Base-by-base conservation (phyloP, 805 yeast genomes). In the Hanseniaspora jakobsenii region DNA sequence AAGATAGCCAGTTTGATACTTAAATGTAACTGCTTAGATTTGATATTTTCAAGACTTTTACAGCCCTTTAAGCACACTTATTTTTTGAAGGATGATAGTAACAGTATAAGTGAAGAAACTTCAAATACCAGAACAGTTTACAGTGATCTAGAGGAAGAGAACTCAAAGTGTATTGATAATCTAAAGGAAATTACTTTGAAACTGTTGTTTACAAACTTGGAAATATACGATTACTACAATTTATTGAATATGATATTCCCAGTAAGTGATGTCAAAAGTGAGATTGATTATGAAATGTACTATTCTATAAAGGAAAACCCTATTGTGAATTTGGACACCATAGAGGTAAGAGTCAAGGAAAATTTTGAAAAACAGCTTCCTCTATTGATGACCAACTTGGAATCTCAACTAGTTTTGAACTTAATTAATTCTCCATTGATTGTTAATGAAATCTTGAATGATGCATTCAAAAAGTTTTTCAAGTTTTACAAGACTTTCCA, bases 221-320 rank as follows among this genome's bases (percentile, higher is more conserved):
- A 73, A 0, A 58, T 81, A 26, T 65, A 64, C n/a, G 73, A 78
- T 45, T 75, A 72, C 51, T 74, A 68, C 55, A 81, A 78, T 54
- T 59, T 81, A 39, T 65, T 79, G 47, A 77, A 78, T 53, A 76
- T 81, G 80, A 77, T 81, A n/a, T 77, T 73, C 58, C 79, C 81
- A 12, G 59, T 78, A 16, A 68, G 63, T 18, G 64, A 66, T 26
- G 64, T 68, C 7, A 60, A 65, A 50, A 68, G 66, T 42, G 81
- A 75, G 42, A 75, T 76, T 22, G 71, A 80, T 43, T 74, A 73
- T 24, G 69, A 74, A 18, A 67, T 80, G 55, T 82, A 81, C 57
- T 65, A 74, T 47, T 80, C 87, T 1, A 69, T 79, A 14, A 60
- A 62, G 2, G 86, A 80, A 51, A 79, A 79, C 55, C 71, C 66